Percentiles rank a stretch among this genome's conserved stretches.
Conservation (phyloP, 306 rosid genomes). For the Gynostemma pentaphyllum region DNA sequence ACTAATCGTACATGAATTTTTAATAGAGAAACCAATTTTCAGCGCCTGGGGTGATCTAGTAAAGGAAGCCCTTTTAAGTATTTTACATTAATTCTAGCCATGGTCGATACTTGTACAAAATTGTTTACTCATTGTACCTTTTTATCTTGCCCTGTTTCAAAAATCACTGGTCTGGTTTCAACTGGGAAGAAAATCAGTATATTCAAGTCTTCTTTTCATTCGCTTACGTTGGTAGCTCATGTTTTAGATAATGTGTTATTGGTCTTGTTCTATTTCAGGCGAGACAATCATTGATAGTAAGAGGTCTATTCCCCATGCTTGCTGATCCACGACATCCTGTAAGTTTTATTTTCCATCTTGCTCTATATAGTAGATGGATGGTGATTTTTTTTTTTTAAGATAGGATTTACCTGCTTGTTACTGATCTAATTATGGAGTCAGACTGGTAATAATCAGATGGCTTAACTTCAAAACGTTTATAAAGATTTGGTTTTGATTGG, state of each 20-base stretch:
- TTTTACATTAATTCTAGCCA: background rate
- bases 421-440: background rate
- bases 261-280: slow-evolving; percentile 40
- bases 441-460: background rate
- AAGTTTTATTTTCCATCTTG: slow-evolving; percentile 23
- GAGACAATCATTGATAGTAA: slow-evolving; percentile 87
- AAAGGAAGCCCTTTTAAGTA: background rate
- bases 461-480: background rate
- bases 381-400: background rate
- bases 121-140: background rate
- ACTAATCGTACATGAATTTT: background rate
- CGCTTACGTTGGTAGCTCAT: background rate
- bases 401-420: background rate
- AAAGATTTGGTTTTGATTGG: background rate
- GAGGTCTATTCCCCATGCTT: slow-evolving; percentile 98
- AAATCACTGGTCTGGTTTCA: background rate
- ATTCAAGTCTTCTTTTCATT: background rate
- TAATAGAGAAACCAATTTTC: background rate
- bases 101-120: background rate
- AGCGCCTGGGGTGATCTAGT: background rate
- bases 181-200: background rate
- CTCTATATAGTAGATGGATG: background rate
- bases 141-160: background rate
- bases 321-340: slow-evolving; percentile 99
- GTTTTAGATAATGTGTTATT: background rate